Conservation (phyloP, 352 stramenopile species). For the Phytophthora litchii region DNA sequence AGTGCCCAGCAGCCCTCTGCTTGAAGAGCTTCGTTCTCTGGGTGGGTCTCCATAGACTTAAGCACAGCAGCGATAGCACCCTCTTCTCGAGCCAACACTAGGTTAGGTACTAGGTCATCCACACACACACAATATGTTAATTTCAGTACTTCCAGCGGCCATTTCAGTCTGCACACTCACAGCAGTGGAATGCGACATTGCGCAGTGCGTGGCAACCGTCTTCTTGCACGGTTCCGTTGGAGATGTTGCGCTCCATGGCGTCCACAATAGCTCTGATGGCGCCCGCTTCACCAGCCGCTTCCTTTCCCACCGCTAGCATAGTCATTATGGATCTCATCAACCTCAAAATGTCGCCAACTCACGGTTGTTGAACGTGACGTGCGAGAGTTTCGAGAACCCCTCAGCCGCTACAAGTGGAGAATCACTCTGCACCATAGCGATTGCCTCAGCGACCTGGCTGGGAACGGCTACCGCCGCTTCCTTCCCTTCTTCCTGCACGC, state of each 20-base stretch:
- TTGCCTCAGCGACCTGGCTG: constrained; percentile 58
- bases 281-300: constrained; percentile 57
- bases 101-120: constrained; percentile 51
- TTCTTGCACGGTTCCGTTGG: constrained; percentile 67
- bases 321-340: neutral
- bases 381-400: constrained; percentile 73
- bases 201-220: constrained; percentile 78
- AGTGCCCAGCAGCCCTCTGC: constrained; percentile 77
- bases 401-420: constrained; percentile 60
- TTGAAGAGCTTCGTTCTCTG: constrained; percentile 69
- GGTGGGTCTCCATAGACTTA: constrained; percentile 67
- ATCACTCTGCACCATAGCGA: constrained; percentile 61
- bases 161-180: constrained; percentile 23
- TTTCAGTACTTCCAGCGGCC: neutral
- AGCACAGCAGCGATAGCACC: constrained; percentile 66
- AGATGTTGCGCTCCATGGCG: constrained; percentile 69
- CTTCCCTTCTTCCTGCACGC: constrained; percentile 49
- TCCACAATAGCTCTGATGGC: constrained; percentile 65
- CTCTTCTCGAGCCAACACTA: constrained; percentile 64
- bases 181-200: constrained; percentile 77
- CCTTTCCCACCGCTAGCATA: constrained; percentile 62
- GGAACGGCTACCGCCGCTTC: constrained; percentile 44
- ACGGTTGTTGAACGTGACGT: constrained; percentile 85
- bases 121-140: neutral
- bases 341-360: constrained; percentile 7